These are phyloP conservation scores for Lolium multiflorum DNA, from an alignment of 176 grass and related monocot species.

Conservation along the genomic window DNA sequence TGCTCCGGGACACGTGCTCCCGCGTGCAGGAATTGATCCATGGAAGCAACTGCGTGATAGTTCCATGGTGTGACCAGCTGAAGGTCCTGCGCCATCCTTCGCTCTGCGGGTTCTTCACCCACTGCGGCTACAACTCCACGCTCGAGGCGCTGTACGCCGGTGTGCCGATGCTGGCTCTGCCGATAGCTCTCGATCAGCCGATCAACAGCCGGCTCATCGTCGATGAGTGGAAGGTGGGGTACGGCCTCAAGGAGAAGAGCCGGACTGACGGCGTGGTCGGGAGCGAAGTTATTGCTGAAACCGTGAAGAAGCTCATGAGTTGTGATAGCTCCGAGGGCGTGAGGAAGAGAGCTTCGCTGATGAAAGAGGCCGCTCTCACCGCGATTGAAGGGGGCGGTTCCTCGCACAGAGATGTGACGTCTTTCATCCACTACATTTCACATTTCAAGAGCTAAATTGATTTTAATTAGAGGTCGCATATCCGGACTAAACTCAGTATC, in stretches of 20 bases:
- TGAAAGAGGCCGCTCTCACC: neutral
- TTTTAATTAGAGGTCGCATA: neutral
- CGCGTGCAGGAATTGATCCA: neutral
- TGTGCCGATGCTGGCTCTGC: constrained; percentile 45
- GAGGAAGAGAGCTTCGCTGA: constrained; percentile 38
- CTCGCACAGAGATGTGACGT: constrained; percentile 28
- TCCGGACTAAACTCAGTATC: neutral
- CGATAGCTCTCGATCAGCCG: constrained; percentile 16
- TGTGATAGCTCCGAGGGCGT: constrained; percentile 2
- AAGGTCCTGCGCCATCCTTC: constrained; percentile 49
- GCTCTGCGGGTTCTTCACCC: constrained; percentile 50
- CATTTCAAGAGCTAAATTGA: neutral
- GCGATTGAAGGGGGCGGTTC: constrained; percentile 34
- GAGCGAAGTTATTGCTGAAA: constrained; percentile 25
- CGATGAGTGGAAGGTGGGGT: constrained; percentile 27
- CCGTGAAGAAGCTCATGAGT: constrained; percentile 44
- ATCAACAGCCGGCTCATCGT: constrained; percentile 1
- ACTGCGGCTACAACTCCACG: constrained; percentile 65
- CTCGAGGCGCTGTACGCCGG: constrained; percentile 42
- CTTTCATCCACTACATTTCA: constrained; percentile 42
- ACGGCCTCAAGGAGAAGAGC: constrained; percentile 38
- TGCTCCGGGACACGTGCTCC: neutral
- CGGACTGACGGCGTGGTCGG: constrained; percentile 27
- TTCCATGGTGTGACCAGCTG: constrained; percentile 58
- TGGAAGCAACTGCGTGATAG: constrained; percentile 36